Evolutionary conservation across 2,329 filamentous ascomycete species (phyloP).

Genomic region (Stemphylium lycopersici): DNA sequence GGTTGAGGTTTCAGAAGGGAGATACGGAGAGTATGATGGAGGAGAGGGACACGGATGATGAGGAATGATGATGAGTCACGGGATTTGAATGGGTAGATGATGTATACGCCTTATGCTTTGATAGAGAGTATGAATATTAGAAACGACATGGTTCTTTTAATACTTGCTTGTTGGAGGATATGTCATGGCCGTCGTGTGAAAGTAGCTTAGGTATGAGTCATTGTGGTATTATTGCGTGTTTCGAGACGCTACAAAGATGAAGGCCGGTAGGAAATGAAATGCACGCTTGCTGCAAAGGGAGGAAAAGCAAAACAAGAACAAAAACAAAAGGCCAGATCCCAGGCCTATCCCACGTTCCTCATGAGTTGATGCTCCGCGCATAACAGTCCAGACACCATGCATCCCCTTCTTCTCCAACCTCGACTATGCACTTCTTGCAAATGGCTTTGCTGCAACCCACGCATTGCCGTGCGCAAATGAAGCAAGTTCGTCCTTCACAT

Average conservation of each 20-base stretch:
- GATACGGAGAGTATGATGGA: slow-evolving; percentile 14
- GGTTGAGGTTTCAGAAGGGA: slow-evolving; percentile 10
- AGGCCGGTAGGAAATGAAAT: not conserved
- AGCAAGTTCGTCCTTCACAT: slow-evolving; percentile 69
- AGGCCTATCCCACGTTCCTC: not conserved
- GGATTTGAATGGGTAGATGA: not conserved
- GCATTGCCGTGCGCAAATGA: slow-evolving; percentile 71
- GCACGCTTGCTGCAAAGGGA: slow-evolving; percentile 2
- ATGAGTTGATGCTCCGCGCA: slow-evolving; percentile 30
- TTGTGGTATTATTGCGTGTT: not conserved
- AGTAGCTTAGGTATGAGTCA: no score
- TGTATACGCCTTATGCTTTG: not conserved
- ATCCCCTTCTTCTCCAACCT: slow-evolving; percentile 68
- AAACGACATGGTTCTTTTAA: not conserved
- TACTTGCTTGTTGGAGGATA: not conserved
- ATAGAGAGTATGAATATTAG: not conserved
- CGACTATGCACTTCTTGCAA: slow-evolving; percentile 72
- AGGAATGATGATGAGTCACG: not conserved
- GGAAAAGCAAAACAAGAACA: not conserved
- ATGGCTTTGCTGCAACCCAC: slow-evolving; percentile 58
- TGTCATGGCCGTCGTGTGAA: not conserved
- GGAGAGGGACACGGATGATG: slow-evolving; percentile 18
- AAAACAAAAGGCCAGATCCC: not conserved
- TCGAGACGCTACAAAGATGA: not conserved
- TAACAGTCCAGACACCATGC: slow-evolving; percentile 69